Base-by-base conservation (phyloP, 2,329 filamentous ascomycete genomes). In the Eutypa lata region DNA sequence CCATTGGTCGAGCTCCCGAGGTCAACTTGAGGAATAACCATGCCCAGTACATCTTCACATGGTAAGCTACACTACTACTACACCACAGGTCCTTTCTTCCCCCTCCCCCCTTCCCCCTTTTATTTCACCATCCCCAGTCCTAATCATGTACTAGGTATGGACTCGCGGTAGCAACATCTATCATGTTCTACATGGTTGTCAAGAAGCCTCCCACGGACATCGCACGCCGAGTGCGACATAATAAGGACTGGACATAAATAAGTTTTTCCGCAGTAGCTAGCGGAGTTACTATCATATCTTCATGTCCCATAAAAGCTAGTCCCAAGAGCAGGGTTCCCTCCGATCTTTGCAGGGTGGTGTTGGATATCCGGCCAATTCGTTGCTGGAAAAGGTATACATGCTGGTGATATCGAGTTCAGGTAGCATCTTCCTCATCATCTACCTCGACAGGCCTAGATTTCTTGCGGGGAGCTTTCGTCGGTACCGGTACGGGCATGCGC, bases 41-140 rank as follows among this genome's bases (percentile, higher is more conserved):
- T 73, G 86, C 90, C 58, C 94, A 97, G 77, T 99, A 99, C 73
- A 99, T 99, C 62, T 94, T 97, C 71, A 99, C 94, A 61, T 99
- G 94, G 94, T 97, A 83, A 67, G 86, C 73, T 40, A 44, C 31
- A 37, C 33, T 37, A 33, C 51, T 18, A 10, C 5, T 33, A 50
- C 55, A 24, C 37, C 40, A 37, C 42, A 14, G 10, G 38, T 48
- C 47, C 24, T 49, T 18, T 19, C 33, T 37, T 42, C 18, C 37
- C 35, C 37, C 37, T 42, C 16, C 2, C 49, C 43, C 14, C 8
- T 47, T 43, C 26, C 51, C 33, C 47, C 21, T 52, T 31, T 24
- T 18, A 38, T 16, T 7, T 4, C 51, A n/a, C 19, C 50, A 26
- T 22, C 16, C 16, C 14, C 40, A 43, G 48, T 47, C 24, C 58